Conservation (phyloP, 176 grass and related monocot genomes). For the Eragrostis nindensis region DNA sequence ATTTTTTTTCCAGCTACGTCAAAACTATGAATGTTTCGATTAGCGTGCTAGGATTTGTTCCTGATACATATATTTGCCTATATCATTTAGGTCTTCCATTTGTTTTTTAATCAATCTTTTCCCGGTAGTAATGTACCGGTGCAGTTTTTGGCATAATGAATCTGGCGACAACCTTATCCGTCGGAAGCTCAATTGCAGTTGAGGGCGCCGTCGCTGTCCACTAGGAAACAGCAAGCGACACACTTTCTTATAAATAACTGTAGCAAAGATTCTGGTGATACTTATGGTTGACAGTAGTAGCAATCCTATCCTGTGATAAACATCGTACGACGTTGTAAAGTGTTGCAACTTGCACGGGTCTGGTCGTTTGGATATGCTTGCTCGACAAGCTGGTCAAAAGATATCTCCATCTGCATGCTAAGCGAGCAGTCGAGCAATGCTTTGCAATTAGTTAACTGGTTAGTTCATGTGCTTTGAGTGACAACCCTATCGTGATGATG, state of each 20-base stretch:
- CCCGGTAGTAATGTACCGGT: too few species aligned
- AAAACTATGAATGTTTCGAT: background rate
- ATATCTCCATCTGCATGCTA: background rate
- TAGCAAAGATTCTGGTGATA: slow-evolving; percentile 3
- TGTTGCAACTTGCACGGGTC: slow-evolving; percentile 26
- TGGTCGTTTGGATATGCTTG: slow-evolving; percentile 34
- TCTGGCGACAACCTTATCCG: slow-evolving; percentile 40
- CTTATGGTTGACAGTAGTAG: background rate
- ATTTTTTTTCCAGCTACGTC: background rate
- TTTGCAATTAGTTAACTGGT: background rate
- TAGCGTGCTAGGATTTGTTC: too few species aligned
- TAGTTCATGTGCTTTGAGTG: slow-evolving; percentile 10
- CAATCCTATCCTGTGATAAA: slow-evolving; percentile 2
- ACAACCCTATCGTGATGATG: slow-evolving; percentile 19
- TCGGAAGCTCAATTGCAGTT: slow-evolving; percentile 15
- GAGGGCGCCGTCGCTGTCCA: background rate
- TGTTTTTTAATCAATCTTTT: background rate
- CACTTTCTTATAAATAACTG: background rate
- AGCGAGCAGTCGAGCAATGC: background rate
- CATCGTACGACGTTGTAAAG: slow-evolving; percentile 20
- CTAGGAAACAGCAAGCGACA: background rate
- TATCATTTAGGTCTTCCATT: background rate
- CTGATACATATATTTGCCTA: too few species aligned
- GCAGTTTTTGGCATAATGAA: background rate
- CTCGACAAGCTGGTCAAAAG: slow-evolving; percentile 17